Base-by-base conservation (phyloP, 108 stramenopile species). In the Cylindrotheca fusiformis region DNA sequence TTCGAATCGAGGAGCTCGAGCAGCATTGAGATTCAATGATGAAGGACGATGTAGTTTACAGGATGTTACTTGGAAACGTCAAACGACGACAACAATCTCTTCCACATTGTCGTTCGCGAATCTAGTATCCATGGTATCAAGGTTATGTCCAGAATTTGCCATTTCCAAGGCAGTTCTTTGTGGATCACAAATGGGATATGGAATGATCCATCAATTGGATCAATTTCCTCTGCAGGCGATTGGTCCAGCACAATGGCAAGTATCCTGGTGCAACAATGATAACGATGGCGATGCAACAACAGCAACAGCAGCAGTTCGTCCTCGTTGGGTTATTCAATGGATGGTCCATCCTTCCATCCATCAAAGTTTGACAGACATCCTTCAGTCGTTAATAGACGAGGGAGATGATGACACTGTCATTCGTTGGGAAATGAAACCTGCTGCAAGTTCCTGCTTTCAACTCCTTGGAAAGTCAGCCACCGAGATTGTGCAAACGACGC, bases 1-100 rank as follows among this genome's bases (percentile, higher is more conserved):
- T 65, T 71, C 71, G 31, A 85, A 87, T 67, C 84, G 91, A 45
- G 91, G 91, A 30, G 64, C 82, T 19, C 60, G 79, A 22, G 91
- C 91, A 17, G 75, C 83, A 18, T 58, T 90, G 32, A 82, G 91
- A 29, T 20, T 10, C 51, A 18, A 25, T 24, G 2, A 24, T 27
- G 10, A 26, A 52, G 60, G n/a, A 36, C 21, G 44, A 20, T 41
- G 63, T 33, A 32, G 19, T 10, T 4, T 69, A 10, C 17, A 47
- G 8, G 91, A 93, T 75, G 70, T 74, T 28, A 81, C 85, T 17
- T 92, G 86, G 86, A 68, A 66, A 33, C 41, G 32, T 1, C 36
- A 41, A 41, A 41, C 36, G 31, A 29, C 29, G 48, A 32, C n/a
- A 52, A 26, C 10, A n/a, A 56, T 32, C 55, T n/a, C 18, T 25